These are phyloP conservation scores for Hanseniaspora valbyensis DNA, from an alignment of 805 yeast species.

Conservation along the genomic window DNA sequence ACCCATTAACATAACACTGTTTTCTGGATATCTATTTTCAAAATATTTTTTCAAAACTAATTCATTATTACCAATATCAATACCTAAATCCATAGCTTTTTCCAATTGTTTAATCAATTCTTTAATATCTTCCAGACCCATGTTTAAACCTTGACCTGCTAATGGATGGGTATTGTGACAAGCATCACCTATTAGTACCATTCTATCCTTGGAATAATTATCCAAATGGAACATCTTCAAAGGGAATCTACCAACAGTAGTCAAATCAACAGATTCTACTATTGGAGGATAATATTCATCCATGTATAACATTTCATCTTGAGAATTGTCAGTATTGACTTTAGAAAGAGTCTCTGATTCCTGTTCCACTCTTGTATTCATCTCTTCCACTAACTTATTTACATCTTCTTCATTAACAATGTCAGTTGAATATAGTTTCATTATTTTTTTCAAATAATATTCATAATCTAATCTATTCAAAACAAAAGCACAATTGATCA, in stretches of 20 bases:
- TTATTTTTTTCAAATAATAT: conserved; percentile 37
- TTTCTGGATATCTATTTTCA: conserved; percentile 67
- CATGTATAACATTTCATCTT: conserved; percentile 33
- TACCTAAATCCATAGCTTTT: conserved; percentile 59
- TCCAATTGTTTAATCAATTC: conserved; percentile 60
- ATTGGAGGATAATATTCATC: conserved; percentile 59
- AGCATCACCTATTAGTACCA: conserved; percentile 95
- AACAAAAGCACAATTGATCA: conserved; percentile 81
- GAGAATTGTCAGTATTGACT: conserved; percentile 23
- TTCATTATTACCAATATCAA: conserved; percentile 67
- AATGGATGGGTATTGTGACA: conserved; percentile 96
- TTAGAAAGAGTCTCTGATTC: conserved; percentile 24
- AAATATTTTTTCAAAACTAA: conserved; percentile 79
- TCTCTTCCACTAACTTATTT: conserved; percentile 49
- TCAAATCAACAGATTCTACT: conserved; percentile 45
- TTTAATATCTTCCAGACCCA: conserved; percentile 92
- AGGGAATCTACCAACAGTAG: conserved; percentile 80
- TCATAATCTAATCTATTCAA: conserved; percentile 65
- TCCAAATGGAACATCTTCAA: conserved; percentile 83
- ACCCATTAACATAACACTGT: conserved; percentile 71
- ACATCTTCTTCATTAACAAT: conserved; percentile 30
- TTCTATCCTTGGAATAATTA: conserved; percentile 66
- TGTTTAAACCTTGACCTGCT: conserved; percentile 95
- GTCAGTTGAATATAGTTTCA: conserved; percentile 16
- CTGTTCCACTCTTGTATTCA: conserved; percentile 52